Percentiles rank a stretch among this genome's conserved stretches.
Evolutionary conservation across 768 basidiomycete species (phyloP).

Genomic region (Termitomyces sp.): DNA sequence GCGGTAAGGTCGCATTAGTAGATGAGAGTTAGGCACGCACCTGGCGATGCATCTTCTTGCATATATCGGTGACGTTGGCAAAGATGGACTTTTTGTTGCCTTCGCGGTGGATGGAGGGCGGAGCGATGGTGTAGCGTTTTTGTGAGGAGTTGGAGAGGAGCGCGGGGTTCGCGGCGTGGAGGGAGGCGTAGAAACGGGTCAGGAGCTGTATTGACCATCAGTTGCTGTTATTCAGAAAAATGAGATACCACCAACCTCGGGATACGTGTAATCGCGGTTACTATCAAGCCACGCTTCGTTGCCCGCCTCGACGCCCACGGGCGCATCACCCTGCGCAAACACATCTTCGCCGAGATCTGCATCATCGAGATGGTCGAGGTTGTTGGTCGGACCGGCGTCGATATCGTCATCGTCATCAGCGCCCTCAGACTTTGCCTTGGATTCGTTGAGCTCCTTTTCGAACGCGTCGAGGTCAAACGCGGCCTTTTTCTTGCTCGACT

Average conservation of each 20-base stretch:
- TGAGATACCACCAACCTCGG: slow-evolving; percentile 57
- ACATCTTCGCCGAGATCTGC: slow-evolving; percentile 88
- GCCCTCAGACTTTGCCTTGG: slow-evolving; percentile 47
- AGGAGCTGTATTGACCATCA: slow-evolving; percentile 60
- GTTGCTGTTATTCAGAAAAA: not conserved
- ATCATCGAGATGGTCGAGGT: slow-evolving; percentile 70
- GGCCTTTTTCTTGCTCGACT: slow-evolving; percentile 81
- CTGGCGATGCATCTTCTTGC: slow-evolving; percentile 95
- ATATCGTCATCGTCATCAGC: slow-evolving; percentile 43
- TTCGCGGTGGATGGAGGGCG: slow-evolving; percentile 91
- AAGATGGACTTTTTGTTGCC: slow-evolving; percentile 98
- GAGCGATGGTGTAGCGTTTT: slow-evolving; percentile 96
- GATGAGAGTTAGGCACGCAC: slow-evolving; percentile 19
- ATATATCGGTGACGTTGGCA: slow-evolving; percentile 95
- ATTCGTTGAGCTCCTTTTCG: slow-evolving; percentile 83
- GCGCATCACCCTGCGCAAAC: slow-evolving; percentile 61
- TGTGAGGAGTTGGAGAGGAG: slow-evolving; percentile 76
- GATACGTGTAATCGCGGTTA: slow-evolving; percentile 95
- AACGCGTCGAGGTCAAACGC: slow-evolving; percentile 90
- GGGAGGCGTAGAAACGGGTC: slow-evolving; percentile 84
- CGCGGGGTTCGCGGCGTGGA: slow-evolving; percentile 93
- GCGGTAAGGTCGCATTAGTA: not conserved
- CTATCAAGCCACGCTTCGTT: slow-evolving; percentile 88
- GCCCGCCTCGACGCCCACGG: slow-evolving; percentile 65
- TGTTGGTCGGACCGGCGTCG: slow-evolving; percentile 57